A percentile compares a stretch with the other conserved stretches of the same genome.
These are phyloP conservation scores for Geotrichum phurueaensis DNA, from an alignment of 1,139 yeast species.

Conservation along the genomic window DNA sequence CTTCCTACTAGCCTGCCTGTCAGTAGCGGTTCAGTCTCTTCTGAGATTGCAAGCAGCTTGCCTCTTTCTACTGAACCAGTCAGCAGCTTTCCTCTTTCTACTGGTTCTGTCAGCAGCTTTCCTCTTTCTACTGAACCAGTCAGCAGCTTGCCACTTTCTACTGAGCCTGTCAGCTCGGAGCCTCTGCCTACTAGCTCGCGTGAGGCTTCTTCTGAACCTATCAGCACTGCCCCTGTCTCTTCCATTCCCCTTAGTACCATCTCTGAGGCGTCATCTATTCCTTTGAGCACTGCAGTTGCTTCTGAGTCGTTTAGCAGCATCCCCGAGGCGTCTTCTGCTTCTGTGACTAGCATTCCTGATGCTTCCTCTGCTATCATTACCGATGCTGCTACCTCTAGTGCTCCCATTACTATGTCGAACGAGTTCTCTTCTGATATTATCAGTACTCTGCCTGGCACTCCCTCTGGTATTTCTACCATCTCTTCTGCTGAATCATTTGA, in stretches of 20 bases:
- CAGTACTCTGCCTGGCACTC: conserved; percentile 2
- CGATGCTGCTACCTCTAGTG: conserved; percentile 4
- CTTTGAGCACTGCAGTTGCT: neutral
- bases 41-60: neutral
- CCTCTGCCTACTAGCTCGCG: neutral
- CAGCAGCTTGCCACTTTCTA: neutral
- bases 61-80: neutral
- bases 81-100: neutral
- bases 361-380: conserved; percentile 1
- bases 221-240: neutral
- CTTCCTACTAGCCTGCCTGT: too few relatives aligned
- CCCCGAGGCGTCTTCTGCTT: neutral
- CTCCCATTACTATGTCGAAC: neutral
- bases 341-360: neutral
- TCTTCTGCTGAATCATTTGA: conserved; percentile 6
- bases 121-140: neutral
- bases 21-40: too few relatives aligned
- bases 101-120: neutral
- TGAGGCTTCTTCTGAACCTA: neutral
- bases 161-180: neutral
- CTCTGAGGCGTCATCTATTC: neutral
- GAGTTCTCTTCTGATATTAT: neutral
- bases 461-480: conserved; percentile 4
- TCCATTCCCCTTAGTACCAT: neutral
- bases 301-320: neutral